A percentile compares a stretch with the other conserved stretches of the same genome.
Evolutionary conservation across 306 rosid genomes (phyloP).

Genomic region (Castanospermum australe): DNA sequence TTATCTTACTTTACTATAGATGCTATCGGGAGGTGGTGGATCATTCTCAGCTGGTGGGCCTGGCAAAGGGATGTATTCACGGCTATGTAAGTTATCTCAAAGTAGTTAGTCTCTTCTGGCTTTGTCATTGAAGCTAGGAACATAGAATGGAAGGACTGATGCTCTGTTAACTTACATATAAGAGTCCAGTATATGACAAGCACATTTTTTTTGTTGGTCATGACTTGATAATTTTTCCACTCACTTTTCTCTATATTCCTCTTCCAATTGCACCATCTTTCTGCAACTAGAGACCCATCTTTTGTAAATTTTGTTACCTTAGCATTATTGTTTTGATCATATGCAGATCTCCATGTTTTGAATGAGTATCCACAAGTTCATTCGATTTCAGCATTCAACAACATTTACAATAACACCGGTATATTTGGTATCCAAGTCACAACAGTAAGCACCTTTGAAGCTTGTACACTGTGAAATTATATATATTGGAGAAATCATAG

Average conservation of each 20-base stretch:
- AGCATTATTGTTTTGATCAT: slow-evolving; percentile 22
- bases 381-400: slow-evolving; percentile 90
- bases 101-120: not conserved
- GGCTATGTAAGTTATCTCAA: slow-evolving; percentile 70
- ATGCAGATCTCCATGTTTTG: slow-evolving; percentile 74
- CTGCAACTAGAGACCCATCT: not conserved
- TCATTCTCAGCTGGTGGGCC: slow-evolving; percentile 96
- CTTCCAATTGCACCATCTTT: not conserved
- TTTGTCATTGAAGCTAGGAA: slow-evolving; percentile 17
- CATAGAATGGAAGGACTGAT: not conserved
- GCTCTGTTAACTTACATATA: not conserved
- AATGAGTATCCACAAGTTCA: slow-evolving; percentile 62
- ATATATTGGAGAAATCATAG: slow-evolving; percentile 20
- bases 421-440: slow-evolving; percentile 90
- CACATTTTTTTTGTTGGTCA: not conserved
- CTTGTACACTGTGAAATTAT: slow-evolving; percentile 6
- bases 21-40: slow-evolving; percentile 91
- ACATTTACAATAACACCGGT: slow-evolving; percentile 75
- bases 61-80: slow-evolving; percentile 95
- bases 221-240: not conserved
- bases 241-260: not conserved
- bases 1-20: slow-evolving; percentile 45
- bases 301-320: slow-evolving; percentile 16
- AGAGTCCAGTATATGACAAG: not conserved
- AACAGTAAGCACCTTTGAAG: slow-evolving; percentile 53